Evolutionary conservation across 352 stramenopile genomes (phyloP).

Genomic region (Blastocystis sp.): DNA sequence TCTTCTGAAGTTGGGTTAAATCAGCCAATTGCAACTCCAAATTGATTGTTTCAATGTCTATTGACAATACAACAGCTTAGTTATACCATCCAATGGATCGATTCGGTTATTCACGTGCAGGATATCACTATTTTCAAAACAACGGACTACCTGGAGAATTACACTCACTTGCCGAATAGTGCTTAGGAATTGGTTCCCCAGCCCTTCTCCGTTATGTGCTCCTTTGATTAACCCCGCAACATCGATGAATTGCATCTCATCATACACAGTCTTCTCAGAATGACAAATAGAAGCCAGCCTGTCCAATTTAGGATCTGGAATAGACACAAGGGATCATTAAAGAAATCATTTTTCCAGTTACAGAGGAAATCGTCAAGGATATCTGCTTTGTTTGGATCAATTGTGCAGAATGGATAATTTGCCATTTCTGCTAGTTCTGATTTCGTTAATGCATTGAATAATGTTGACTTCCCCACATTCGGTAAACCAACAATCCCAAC

Average conservation of each 20-base stretch:
- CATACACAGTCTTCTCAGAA: conserved; percentile 46
- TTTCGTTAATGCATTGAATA: conserved; percentile 79
- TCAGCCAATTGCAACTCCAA: conserved; percentile 73
- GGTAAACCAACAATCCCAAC: conserved; percentile 79
- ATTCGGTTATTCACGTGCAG: conserved; percentile 76
- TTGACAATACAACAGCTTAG: not conserved
- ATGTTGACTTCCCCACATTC: conserved; percentile 78
- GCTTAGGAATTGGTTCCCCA: conserved; percentile 78
- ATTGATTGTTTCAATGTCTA: conserved; percentile 76
- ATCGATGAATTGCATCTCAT: conserved; percentile 77
- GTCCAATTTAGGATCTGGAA: conserved; percentile 44
- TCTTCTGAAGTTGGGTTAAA: conserved; percentile 52
- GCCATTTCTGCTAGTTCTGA: conserved; percentile 75
- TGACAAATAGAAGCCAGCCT: conserved; percentile 3
- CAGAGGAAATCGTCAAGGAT: conserved; percentile 71
- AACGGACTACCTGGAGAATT: conserved; percentile 77
- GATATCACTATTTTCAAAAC: conserved; percentile 79
- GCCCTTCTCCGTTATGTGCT: conserved; percentile 74
- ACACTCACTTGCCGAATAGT: conserved; percentile 78
- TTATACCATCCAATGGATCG: conserved; percentile 69
- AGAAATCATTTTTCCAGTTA: conserved; percentile 51
- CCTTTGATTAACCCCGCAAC: conserved; percentile 77
- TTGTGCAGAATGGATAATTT: conserved; percentile 82
- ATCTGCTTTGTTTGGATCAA: conserved; percentile 77
- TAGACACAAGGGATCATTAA: conserved; percentile 45